phyloP scores from a whole-genome alignment of 1,284 basidiomycete species.

The Ustilago loliicola region DNA sequence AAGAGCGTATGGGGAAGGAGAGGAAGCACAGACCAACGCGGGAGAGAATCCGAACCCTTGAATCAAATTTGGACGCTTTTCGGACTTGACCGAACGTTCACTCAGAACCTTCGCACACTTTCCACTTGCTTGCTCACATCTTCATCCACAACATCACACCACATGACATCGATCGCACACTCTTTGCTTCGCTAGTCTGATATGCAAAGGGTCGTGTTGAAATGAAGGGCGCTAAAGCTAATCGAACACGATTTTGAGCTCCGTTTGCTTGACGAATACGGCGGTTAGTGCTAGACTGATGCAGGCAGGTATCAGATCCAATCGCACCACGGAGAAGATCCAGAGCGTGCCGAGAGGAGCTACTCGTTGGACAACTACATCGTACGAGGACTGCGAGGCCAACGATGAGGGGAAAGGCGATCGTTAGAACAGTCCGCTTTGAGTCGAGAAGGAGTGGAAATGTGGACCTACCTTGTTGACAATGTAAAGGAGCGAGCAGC shows the following conservation, averaged over 20 bases:
- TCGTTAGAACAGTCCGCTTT: neutral
- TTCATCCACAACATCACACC: no score
- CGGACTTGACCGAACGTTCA: slow-evolving; percentile 31
- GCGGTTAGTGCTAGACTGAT: slow-evolving; percentile 63
- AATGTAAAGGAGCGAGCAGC: slow-evolving; percentile 60
- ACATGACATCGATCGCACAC: neutral
- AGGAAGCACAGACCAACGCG: slow-evolving; percentile 28
- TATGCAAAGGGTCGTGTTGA: no score
- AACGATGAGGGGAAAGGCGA: neutral
- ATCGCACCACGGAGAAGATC: slow-evolving; percentile 68
- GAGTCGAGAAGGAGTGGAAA: neutral
- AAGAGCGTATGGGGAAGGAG: neutral
- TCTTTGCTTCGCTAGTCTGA: neutral
- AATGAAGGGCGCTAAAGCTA: slow-evolving; percentile 8
- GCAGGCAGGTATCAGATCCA: slow-evolving; percentile 65
- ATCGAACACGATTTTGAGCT: slow-evolving; percentile 42
- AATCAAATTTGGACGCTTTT: slow-evolving; percentile 2
- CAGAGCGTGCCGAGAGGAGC: slow-evolving; percentile 70
- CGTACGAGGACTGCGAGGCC: slow-evolving; percentile 56
- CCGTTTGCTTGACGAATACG: slow-evolving; percentile 39
- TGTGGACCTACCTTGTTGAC: slow-evolving; percentile 59
- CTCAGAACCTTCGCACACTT: neutral
- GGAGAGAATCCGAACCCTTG: slow-evolving; percentile 21
- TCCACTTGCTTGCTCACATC: no score
- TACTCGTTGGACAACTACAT: slow-evolving; percentile 64